Base-by-base conservation (phyloP, 768 basidiomycete genomes). In the Rubroboletus satanas region DNA sequence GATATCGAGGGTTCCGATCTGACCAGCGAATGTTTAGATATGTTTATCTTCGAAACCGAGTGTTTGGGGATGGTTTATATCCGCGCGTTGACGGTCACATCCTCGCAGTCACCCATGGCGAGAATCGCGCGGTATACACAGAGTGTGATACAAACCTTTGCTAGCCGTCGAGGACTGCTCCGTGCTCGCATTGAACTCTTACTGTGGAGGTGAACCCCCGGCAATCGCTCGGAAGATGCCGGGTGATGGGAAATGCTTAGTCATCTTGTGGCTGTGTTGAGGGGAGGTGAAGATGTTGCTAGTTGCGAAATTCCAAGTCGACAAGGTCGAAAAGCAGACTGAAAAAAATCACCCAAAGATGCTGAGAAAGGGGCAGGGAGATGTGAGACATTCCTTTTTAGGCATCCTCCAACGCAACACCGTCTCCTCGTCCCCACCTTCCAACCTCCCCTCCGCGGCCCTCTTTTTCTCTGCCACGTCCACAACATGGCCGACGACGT, bases 1-100 rank as follows among this genome's bases (percentile, higher is more conserved):
- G 11, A 87, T 81, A 56, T 88, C 86, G 8, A 83, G 71, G 2
- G 73, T 71, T n/a, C 85, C 84, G 46, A 83, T 81, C 18, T 75
- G 67, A 0, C 84, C 83, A 0, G 82, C 61, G 9, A 87, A 66
- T 3, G 69, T 73, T 37, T 73, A 75, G 32, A 85, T 69, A 26
- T 74, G 74, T 12, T 65, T 69, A 54, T 21, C 21, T 21, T 2
- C 85, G 54, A 75, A 87, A 4, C 85, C 84, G 15, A 78, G 64
- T 0, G 82, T 82, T 1, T 85, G 86, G 0, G 80, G 21, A 21
- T 21, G 21, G 21, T 21, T 21, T 21, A 21, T 82, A 61, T 83
- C 85, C 81, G 55, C 23, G 28, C 37, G 26, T 23, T 21, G 21
- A 21, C 21, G 21, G 21, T 65, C 66, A 84, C 84, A 86, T 64